phyloP scores from a whole-genome alignment of 345 rosid species.

The Populus davidiana region DNA sequence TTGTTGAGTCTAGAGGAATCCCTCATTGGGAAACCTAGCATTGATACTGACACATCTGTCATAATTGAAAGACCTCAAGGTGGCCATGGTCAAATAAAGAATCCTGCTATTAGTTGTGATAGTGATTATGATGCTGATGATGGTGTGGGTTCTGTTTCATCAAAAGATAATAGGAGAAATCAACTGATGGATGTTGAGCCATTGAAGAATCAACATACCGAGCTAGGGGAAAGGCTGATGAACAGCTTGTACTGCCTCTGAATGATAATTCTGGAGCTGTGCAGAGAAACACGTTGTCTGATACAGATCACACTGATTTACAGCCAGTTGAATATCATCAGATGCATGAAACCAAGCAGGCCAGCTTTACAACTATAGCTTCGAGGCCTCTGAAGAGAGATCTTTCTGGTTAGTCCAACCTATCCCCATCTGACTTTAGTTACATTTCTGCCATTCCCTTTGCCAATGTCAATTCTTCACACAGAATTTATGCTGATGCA shows the following conservation, averaged over 20 bases:
- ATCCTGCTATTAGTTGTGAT: constrained; percentile 47
- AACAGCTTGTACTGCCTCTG: constrained; percentile 24
- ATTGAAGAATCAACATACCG: constrained; percentile 29
- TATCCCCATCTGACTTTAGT: constrained; percentile 36
- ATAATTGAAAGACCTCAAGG: constrained; percentile 60
- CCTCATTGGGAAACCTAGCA: constrained; percentile 66
- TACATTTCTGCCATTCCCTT: constrained; percentile 45
- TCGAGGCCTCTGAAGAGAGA: constrained; percentile 38
- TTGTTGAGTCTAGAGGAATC: constrained; percentile 85
- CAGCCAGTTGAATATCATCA: constrained; percentile 40
- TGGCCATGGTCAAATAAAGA: constrained; percentile 44
- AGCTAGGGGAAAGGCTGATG: constrained; percentile 39
- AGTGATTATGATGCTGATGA: constrained; percentile 84
- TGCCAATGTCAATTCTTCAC: constrained; percentile 34
- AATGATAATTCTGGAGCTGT: constrained; percentile 32
- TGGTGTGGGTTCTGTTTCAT: constrained; percentile 71
- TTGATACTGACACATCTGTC: constrained; percentile 77
- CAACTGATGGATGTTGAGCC: constrained; percentile 41
- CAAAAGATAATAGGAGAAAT: constrained; percentile 59
- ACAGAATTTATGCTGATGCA: constrained; percentile 50
- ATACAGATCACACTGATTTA: constrained; percentile 47
- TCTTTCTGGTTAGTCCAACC: constrained; percentile 32
- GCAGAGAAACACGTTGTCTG: constrained; percentile 47
- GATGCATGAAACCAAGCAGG: constrained; percentile 32
- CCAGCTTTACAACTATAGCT: constrained; percentile 27